Base-by-base conservation (phyloP, 73 alveolate genomes). In the Chromera velia region DNA sequence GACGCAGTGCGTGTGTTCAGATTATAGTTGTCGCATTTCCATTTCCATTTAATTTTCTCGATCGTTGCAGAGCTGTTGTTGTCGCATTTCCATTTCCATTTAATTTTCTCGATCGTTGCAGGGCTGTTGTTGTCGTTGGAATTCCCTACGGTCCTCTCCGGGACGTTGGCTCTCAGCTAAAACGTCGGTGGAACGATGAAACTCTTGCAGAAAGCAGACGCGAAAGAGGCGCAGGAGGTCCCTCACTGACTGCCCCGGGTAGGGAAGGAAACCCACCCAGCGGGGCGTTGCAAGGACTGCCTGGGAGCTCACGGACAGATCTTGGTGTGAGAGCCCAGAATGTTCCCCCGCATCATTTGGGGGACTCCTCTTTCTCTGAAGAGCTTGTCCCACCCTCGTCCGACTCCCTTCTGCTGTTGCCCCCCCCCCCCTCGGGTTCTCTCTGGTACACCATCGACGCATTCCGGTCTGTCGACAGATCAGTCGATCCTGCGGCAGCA, bases 131-230 rank as follows among this genome's bases (percentile, higher is more conserved):
- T 13, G 13, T 40, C 4, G 55, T 13, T 40, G 55, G 55, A 4
- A 40, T 40, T 13, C 55, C 55, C 55, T 70, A 31, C 77, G 76
- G 82, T 9, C 73, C 46, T 1, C 55, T 45, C 24, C 65, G 62
- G 27, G 87, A 79, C 70, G 67, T 76, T 1, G 34, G 28, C n/a
- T 63, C 70, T 1, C 30, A 63, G 30, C 69, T 76, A 1, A 76
- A 76, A 69, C 34, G 79, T 47, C 18, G 64, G 33, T 76, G 28
- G 30, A 64, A 64, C 31, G 85, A 76, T 64, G n/a, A n/a, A n/a
- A n/a, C n/a, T n/a, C n/a, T n/a, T n/a, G 55, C 55, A 13, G 55
- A 40, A 13, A 40, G 55, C 55, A 4, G 55, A 40, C 22, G 55
- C 22, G 22, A 13, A 40, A 13, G 55, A 40, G 55, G 55, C 22